A percentile compares a stretch with the other conserved stretches of the same genome.
These are phyloP conservation scores for Juncus inflexus DNA, from an alignment of 176 grass and related monocot species.

Conservation along the genomic window DNA sequence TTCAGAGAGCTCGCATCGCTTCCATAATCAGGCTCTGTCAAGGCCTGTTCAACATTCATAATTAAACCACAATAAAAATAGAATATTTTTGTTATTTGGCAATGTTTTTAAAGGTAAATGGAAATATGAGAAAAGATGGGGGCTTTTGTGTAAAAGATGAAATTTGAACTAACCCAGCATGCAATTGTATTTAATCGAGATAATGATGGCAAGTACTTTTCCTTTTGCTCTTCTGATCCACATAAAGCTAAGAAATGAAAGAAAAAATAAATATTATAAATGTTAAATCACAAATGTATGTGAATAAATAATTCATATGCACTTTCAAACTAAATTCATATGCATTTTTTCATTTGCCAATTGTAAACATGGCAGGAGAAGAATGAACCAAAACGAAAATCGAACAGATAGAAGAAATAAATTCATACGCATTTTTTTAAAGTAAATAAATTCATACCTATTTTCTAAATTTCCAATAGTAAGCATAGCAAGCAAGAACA, in stretches of 20 bases:
- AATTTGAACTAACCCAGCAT: conserved; percentile 72
- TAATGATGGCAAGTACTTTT: conserved; percentile 77
- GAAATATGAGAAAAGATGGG: conserved; percentile 5
- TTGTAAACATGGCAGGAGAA: conserved; percentile 74
- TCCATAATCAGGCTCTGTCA: conserved; percentile 88
- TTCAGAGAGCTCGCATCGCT: conserved; percentile 89
- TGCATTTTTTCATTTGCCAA: conserved; percentile 34
- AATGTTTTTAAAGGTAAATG: neutral
- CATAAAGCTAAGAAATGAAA: conserved; percentile 54
- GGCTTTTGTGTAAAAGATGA: neutral
- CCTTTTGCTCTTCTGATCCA: conserved; percentile 93
- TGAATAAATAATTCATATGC: too few species aligned
- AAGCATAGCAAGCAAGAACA: neutral
- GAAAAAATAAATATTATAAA: conserved; percentile 4
- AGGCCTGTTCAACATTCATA: conserved; percentile 44
- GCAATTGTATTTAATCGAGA: conserved; percentile 52
- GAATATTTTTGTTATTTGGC: neutral
- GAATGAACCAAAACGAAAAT: conserved; percentile 88
- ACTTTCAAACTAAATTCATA: too few species aligned
- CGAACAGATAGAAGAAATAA: conserved; percentile 49
- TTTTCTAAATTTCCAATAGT: neutral
- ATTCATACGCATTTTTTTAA: too few species aligned
- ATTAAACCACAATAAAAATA: neutral
- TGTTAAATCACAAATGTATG: neutral
- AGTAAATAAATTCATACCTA: too few species aligned